phyloP scores from a whole-genome alignment of 495 filamentous ascomycete species.

The Podospora pseudocomata region DNA sequence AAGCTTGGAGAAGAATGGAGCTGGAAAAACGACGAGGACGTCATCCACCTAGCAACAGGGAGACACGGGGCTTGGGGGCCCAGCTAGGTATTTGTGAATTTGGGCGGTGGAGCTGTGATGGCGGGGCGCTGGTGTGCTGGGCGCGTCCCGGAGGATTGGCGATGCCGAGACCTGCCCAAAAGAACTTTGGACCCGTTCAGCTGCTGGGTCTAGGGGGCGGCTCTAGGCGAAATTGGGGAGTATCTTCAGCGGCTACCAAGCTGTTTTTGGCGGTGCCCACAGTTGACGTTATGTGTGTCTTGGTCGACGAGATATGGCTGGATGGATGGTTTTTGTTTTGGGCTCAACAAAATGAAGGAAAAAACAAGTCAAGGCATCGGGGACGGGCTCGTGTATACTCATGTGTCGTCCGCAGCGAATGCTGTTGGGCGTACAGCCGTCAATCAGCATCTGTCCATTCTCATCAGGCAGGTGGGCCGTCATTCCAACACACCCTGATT shows the following conservation, averaged over 20 bases:
- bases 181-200: slow-evolving; percentile 7
- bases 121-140: slow-evolving; percentile 6
- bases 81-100: slow-evolving; percentile 4
- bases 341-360: not conserved
- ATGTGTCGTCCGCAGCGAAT: not conserved
- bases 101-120: slow-evolving; percentile 10
- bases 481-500: slow-evolving; percentile 10
- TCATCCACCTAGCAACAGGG: slow-evolving; percentile 13
- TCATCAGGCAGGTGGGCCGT: slow-evolving; percentile 12
- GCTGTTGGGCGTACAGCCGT: not conserved
- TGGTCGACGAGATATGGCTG: not conserved
- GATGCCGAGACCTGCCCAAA: slow-evolving; percentile 10
- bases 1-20: not conserved
- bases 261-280: not conserved
- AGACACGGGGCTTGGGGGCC: not conserved
- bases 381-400: not conserved
- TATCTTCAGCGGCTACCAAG: slow-evolving; percentile 8
- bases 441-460: not conserved
- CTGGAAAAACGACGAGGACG: slow-evolving; percentile 16
- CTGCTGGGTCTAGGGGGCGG: slow-evolving; percentile 6
- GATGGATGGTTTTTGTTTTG: not conserved
- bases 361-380: not conserved
- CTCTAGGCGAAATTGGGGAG: slow-evolving; percentile 4
- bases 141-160: not conserved
- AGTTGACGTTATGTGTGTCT: slow-evolving; percentile 1